Evolutionary conservation across 139 green algal species (phyloP).

Genomic region (Spirogloea muscicola): DNA sequence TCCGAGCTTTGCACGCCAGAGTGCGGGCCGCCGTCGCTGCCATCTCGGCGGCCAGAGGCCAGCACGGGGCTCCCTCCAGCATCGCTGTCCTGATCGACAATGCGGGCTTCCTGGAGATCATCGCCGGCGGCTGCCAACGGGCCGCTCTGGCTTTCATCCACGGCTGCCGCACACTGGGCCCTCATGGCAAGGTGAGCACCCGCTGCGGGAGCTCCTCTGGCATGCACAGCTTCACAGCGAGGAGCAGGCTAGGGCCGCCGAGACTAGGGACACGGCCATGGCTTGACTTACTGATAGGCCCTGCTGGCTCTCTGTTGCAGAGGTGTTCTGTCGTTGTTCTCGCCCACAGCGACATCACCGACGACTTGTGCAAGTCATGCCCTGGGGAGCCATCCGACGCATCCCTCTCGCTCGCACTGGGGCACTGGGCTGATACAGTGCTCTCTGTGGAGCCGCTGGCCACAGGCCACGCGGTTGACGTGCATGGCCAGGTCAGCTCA

Average conservation of each 20-base stretch:
- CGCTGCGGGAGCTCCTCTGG: neutral
- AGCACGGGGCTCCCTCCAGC: conserved; percentile 1
- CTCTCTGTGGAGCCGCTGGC: conserved; percentile 2
- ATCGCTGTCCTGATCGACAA: conserved; percentile 25
- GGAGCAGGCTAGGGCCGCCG: neutral
- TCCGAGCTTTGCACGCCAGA: neutral
- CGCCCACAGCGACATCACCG: neutral
- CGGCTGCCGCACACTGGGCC: conserved; percentile 8
- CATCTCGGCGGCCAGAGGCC: neutral
- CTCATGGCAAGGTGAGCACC: neutral
- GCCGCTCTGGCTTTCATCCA: conserved; percentile 24
- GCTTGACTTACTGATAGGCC: neutral
- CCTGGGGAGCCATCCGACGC: neutral
- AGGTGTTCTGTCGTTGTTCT: conserved; percentile 16
- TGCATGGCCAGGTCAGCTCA: conserved; percentile 29
- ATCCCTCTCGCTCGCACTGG: neutral
- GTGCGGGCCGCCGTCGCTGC: neutral
- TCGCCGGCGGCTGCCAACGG: conserved; percentile 1
- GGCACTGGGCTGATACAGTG: conserved; percentile 6
- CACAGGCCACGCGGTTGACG: conserved; percentile 1
- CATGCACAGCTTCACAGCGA: neutral
- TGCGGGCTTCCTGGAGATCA: conserved; percentile 14
- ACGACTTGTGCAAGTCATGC: neutral
- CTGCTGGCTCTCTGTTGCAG: neutral
- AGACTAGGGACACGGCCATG: neutral